Evolutionary conservation across 75 land plant species (phyloP), one percentile per base, ranked within the genome.

Genomic region (Pinus albicaulis): DNA sequence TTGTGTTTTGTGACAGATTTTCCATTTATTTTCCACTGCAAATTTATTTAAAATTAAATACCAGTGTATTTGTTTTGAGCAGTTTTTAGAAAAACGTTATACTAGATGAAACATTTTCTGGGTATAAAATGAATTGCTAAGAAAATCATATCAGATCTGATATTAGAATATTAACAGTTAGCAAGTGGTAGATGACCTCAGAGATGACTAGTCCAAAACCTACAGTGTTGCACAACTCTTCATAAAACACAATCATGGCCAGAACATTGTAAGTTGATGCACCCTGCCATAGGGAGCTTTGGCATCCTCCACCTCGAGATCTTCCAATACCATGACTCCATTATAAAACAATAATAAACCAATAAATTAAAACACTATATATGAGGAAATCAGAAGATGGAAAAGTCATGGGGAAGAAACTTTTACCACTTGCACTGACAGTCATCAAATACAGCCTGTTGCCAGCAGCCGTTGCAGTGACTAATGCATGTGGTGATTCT

Each of bases 381-480:
- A 69, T 28, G 57, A 25, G 26, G 10, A 28, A 31, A 77, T 63
- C 56, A 23, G 48, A 31, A 20, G 23, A 34, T n/a, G 22, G 55
- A 59, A 57, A 63, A 59, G 7, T 57, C 44, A 60, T 20, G 20
- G 20, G 24, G 26, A 11, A 11, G 22, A 20, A 10, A 52, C 65
- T 25, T 69, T 72, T 90, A 96, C 99, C 96, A 74, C 59, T 96
- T 63, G 78, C 98, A 75, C 86, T 87, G 77, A 96, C 87, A 78
- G 76, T 90, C 88, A 96, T 92, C 77, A 96, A 77, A 79, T 96
- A 96, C 19, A 96, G 87, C 56, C 99, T 85, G 76, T 96, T 96
- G n/a, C 99, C 98, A 71, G 98, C 98, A 72, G 98, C 95, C 38
- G 99, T 96, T 62, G 98, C 99, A 59, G 93, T 87, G 63, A 96